Base-by-base conservation (phyloP, 2,329 filamentous ascomycete genomes). In the Alternaria sp. region DNA sequence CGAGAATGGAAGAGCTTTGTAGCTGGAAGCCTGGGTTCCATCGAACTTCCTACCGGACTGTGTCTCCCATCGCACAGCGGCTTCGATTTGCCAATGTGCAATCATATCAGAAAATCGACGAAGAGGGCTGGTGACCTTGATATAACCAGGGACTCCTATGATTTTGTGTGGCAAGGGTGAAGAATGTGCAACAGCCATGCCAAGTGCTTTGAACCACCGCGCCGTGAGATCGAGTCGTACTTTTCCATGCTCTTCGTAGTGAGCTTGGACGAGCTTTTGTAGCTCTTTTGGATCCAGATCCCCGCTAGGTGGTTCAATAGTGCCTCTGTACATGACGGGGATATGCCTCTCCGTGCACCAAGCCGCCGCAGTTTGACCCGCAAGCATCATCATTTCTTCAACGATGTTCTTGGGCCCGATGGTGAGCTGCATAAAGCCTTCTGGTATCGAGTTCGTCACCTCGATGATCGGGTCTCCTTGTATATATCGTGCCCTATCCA, bases 31-130 rank as follows among this genome's bases (percentile, higher is more conserved):
- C 7, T 64, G 41, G 4, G 70, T 60, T 6, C 70, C 68, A 51
- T 82, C 69, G 23, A 87, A 78, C n/a, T 72, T 80, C 20, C 76
- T 74, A 14, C 83, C 83, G 5, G 81, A 80, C 28, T 77, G 71
- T 11, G 84, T 82, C 76, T 90, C 88, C 64, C 86, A 82, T 11
- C 86, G 85, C 44, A 90, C 69, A 2, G 86, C 87, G 7, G 87
- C 85, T 79, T 90, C 87, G 50, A 89, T 88, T 68, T 90, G 88
- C 83, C 88, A 90, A 72, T 90, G 88, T 11, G 83, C 80, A 49
- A 90, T 81, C 73, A 90, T 83, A 75, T 90, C 88, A 50, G 81
- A 82, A 74, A 86, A 90, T 41, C 88, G 83, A 55, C 88, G 85
- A 21, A 90, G 80, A 2, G 88, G 88, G 70, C 85, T 88, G 0